These are phyloP conservation scores for Cyanidium caldarium DNA, from an alignment of 23 red algal genomes.

Conservation along the genomic window DNA sequence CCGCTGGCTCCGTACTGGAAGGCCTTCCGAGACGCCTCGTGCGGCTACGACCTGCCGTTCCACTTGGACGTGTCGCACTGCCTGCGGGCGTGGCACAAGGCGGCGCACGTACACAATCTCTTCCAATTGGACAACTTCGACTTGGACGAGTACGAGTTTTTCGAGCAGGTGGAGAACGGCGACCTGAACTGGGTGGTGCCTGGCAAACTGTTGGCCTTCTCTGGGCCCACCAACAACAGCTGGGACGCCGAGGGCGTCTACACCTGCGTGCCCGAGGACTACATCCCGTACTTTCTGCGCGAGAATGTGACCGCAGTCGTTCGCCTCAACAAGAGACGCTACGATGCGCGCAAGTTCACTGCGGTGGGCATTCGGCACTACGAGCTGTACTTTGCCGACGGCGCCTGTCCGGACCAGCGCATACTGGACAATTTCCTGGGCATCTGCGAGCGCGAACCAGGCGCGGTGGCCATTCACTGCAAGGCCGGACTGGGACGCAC, in stretches of 20 bases:
- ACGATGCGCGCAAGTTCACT: conserved; percentile 8
- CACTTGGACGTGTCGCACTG: conserved; percentile 9
- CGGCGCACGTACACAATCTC: not conserved
- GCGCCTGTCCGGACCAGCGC: not conserved
- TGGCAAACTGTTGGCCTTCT: conserved; percentile 14
- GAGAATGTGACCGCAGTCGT: conserved; percentile 15
- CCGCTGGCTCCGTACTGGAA: not conserved
- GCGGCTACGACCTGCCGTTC: conserved; percentile 1
- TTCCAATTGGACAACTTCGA: conserved; percentile 10
- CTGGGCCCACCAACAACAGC: conserved; percentile 1
- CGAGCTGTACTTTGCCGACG: conserved; percentile 21
- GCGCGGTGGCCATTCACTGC: conserved; percentile 15
- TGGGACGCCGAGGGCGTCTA: not conserved
- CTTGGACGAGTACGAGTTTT: conserved; percentile 13
- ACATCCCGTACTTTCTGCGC: conserved; percentile 7
- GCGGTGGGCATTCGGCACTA: conserved; percentile 14
- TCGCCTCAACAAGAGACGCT: conserved; percentile 14
- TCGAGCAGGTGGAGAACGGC: conserved; percentile 5
- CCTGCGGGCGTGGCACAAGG: not conserved
- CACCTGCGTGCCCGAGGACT: conserved; percentile 6
- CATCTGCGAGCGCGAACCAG: conserved; percentile 13
- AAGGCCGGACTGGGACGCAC: conserved; percentile 22
- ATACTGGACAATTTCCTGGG: conserved; percentile 10
- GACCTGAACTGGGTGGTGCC: conserved; percentile 24
- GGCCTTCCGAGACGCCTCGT: conserved; percentile 14